phyloP scores from a whole-genome alignment of 106 monocot species.

The Platanthera guangdongensis region DNA sequence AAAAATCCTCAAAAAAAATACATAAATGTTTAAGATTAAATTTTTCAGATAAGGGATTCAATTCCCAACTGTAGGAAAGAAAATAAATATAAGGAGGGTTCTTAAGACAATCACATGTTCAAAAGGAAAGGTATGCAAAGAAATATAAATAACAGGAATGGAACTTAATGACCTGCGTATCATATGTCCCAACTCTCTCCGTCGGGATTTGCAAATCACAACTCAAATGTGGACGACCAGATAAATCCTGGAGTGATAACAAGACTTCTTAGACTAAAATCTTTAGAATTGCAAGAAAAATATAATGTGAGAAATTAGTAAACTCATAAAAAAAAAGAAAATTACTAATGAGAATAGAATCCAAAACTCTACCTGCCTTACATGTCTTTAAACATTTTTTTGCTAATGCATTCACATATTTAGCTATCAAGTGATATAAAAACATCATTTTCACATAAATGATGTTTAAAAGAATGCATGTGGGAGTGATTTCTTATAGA shows the following conservation, averaged over 20 bases:
- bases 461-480: neutral
- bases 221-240: conserved; percentile 86
- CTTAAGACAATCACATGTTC: too few relatives aligned
- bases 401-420: neutral
- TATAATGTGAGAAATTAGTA: neutral
- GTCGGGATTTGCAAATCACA: conserved; percentile 69
- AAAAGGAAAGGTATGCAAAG: neutral
- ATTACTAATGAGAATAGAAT: neutral
- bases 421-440: neutral
- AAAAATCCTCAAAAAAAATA: neutral
- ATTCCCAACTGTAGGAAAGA: neutral
- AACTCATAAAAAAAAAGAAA: neutral
- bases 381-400: neutral
- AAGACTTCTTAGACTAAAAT: neutral
- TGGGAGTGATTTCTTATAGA: neutral
- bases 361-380: neutral
- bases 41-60: neutral
- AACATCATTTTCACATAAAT: neutral
- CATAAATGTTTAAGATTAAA: neutral
- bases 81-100: too few relatives aligned
- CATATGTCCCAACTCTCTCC: conserved; percentile 91
- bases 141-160: neutral
- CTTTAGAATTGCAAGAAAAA: neutral
- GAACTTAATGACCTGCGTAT: conserved; percentile 63
- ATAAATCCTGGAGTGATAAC: conserved; percentile 70